phyloP scores from a whole-genome alignment of 257 asterid species.

The Solanum clarkiae region DNA sequence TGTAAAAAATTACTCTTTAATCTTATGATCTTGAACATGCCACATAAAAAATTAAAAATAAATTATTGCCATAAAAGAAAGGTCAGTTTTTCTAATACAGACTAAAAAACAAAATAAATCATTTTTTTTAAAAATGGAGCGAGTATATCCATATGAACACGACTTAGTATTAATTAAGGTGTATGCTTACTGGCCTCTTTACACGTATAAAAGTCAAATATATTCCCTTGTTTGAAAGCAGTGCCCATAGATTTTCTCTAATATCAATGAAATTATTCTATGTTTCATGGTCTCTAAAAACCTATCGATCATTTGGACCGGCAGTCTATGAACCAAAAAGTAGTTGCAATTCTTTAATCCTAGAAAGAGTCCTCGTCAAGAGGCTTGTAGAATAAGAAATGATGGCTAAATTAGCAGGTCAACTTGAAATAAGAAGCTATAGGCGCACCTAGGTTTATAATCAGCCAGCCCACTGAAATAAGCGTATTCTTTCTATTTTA shows the following conservation, averaged over 20 bases:
- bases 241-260: neutral
- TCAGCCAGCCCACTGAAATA: slow-evolving; percentile 39
- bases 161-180: neutral
- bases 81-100: too few relatives aligned
- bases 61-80: too few relatives aligned
- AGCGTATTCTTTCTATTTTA: neutral
- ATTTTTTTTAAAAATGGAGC: too few relatives aligned
- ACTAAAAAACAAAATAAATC: too few relatives aligned
- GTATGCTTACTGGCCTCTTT: neutral
- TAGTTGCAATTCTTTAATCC: neutral
- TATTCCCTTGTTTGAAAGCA: neutral
- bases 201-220: neutral
- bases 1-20: too few relatives aligned
- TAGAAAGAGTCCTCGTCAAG: neutral
- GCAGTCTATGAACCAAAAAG: neutral
- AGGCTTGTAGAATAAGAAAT: neutral
- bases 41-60: too few relatives aligned
- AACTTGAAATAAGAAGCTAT: neutral
- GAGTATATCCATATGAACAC: too few relatives aligned
- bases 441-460: slow-evolving; percentile 33
- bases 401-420: neutral
- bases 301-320: neutral
- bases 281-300: neutral
- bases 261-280: neutral
- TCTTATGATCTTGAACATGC: too few relatives aligned